phyloP scores from a whole-genome alignment of 2,329 filamentous ascomycete genomes.

The Podosphaera fusca region DNA sequence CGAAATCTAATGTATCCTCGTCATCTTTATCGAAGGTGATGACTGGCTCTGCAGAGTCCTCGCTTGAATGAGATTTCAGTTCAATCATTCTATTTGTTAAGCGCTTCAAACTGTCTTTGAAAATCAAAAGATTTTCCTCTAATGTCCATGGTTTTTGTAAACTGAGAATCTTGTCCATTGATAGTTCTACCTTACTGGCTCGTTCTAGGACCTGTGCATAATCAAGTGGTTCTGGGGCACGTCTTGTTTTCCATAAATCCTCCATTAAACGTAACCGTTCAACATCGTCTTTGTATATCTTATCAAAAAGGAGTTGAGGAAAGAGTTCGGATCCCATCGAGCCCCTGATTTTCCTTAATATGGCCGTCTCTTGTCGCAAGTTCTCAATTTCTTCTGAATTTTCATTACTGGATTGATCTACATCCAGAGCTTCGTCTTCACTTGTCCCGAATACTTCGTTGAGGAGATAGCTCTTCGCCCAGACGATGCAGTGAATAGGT shows the following conservation, averaged over 20 bases:
- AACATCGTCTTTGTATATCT: slow-evolving; percentile 76
- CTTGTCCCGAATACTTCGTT: slow-evolving; percentile 85
- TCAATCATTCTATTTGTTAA: slow-evolving; percentile 51
- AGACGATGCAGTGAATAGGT: slow-evolving; percentile 95
- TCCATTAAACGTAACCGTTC: slow-evolving; percentile 64
- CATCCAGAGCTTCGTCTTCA: slow-evolving; percentile 57
- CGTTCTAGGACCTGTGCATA: slow-evolving; percentile 35
- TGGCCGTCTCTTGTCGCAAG: slow-evolving; percentile 60
- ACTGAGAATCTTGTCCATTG: slow-evolving; percentile 29
- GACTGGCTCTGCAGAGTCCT: slow-evolving; percentile 32
- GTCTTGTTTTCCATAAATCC: slow-evolving; percentile 84
- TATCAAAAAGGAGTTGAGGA: slow-evolving; percentile 62
- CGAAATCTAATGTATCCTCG: slow-evolving; percentile 82
- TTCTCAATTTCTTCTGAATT: slow-evolving; percentile 80
- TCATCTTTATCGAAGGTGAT: slow-evolving; percentile 86
- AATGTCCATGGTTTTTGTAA: slow-evolving; percentile 65
- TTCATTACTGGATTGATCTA: slow-evolving; percentile 64
- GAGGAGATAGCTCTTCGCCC: slow-evolving; percentile 90
- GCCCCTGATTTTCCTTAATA: slow-evolving; percentile 59
- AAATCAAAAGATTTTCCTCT: slow-evolving; percentile 65
- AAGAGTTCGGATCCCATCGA: slow-evolving; percentile 64
- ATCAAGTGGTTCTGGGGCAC: slow-evolving; percentile 47
- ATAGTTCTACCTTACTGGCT: slow-evolving; percentile 15
- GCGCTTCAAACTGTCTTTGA: slow-evolving; percentile 56
- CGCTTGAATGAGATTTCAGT: slow-evolving; percentile 26